phyloP scores from a whole-genome alignment of 169 alveolate genomes.

The Plasmodium relictum region DNA sequence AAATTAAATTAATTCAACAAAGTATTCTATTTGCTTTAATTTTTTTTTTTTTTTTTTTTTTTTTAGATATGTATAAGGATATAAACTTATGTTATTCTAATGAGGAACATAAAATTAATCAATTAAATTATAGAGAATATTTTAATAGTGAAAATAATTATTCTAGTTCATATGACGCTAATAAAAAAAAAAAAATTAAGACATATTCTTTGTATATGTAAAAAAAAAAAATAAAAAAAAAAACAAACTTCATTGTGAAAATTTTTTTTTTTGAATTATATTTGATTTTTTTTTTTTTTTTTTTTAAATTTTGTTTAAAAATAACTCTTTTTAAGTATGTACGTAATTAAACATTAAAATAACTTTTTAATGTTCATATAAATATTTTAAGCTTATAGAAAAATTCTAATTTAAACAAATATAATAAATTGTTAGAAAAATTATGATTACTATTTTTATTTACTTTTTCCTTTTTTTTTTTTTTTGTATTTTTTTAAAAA shows the following conservation, averaged over 20 bases:
- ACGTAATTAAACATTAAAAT: no score
- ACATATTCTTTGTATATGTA: no score
- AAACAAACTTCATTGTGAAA: not conserved
- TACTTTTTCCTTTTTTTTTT: no score
- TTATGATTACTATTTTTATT: no score
- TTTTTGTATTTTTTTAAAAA: no score
- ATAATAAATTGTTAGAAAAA: no score
- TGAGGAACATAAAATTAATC: slow-evolving; percentile 41
- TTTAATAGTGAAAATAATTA: slow-evolving; percentile 35
- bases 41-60: not conserved
- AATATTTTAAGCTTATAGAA: no score
- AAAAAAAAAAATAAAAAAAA: not conserved
- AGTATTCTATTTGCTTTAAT: not conserved
- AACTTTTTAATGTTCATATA: no score
- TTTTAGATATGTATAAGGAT: slow-evolving; percentile 59
- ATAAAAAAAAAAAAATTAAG: slow-evolving; percentile 24
- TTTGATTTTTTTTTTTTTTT: not conserved
- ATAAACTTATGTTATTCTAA: slow-evolving; percentile 31
- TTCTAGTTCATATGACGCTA: slow-evolving; percentile 56
- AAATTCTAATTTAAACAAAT: no score
- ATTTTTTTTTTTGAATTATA: not conserved
- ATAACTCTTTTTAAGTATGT: no score
- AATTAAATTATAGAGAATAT: slow-evolving; percentile 40
- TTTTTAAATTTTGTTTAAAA: no score
- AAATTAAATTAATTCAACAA: no score